These are phyloP conservation scores for Pisolithus thermaeus DNA, from an alignment of 1,284 basidiomycete species.

Conservation along the genomic window DNA sequence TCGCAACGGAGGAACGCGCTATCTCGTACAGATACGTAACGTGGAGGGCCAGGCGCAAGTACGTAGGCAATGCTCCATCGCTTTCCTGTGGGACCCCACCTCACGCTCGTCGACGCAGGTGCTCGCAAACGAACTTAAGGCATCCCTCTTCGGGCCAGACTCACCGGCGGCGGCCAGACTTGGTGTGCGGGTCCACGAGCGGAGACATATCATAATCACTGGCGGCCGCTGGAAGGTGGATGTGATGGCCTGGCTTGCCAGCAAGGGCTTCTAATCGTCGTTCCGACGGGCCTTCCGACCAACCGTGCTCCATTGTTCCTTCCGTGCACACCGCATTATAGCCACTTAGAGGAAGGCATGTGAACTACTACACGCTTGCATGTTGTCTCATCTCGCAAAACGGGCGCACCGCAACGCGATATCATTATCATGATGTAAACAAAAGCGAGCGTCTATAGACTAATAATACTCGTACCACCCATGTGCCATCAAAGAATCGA, in stretches of 20 bases:
- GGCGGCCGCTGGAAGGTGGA: constrained; percentile 56
- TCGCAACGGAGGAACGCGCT: constrained; percentile 55
- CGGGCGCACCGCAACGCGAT: not conserved
- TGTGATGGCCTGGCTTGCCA: constrained; percentile 52
- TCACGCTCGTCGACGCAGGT: constrained; percentile 30
- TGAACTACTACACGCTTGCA: not conserved
- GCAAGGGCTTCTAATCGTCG: constrained; percentile 47
- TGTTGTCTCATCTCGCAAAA: not conserved
- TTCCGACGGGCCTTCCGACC: not conserved
- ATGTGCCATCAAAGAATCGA: too few species aligned
- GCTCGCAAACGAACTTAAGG: constrained; percentile 46
- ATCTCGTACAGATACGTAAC: constrained; percentile 44
- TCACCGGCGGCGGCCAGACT: constrained; percentile 44
- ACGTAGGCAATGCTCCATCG: constrained; percentile 10
- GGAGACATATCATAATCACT: constrained; percentile 47
- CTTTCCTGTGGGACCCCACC: not conserved
- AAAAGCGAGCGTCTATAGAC: not conserved
- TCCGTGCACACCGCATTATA: not conserved
- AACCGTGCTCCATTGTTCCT: constrained; percentile 4
- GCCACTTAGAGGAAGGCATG: not conserved
- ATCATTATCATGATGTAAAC: too few species aligned
- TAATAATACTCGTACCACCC: not conserved
- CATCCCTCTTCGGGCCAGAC: constrained; percentile 39
- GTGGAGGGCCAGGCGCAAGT: constrained; percentile 42
- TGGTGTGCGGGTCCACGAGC: constrained; percentile 38